A percentile compares a stretch with the other conserved stretches of the same genome.
These are phyloP conservation scores for Chlorella sp. DNA, from an alignment of 139 green algal genomes.

Conservation along the genomic window DNA sequence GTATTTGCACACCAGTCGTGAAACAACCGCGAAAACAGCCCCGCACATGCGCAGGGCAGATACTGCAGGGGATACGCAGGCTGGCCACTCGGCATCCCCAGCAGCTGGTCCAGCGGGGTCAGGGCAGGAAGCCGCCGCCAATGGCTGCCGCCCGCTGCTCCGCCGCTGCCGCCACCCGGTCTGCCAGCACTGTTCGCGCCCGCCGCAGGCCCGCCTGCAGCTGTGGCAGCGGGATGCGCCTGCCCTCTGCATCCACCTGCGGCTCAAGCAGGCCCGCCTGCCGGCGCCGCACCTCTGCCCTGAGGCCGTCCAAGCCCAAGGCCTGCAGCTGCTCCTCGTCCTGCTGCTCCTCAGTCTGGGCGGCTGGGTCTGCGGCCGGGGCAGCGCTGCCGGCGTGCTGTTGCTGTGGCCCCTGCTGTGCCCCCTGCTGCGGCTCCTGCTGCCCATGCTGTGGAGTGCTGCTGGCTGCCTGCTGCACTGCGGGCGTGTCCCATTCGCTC, in stretches of 20 bases:
- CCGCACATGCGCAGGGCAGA: not conserved
- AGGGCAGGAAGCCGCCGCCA: slow-evolving; percentile 18
- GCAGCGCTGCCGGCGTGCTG: no score
- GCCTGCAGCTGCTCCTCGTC: not conserved
- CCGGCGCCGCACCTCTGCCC: slow-evolving; percentile 25
- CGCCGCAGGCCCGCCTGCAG: not conserved
- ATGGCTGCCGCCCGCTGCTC: not conserved
- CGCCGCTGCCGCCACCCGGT: not conserved
- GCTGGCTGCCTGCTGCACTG: not conserved
- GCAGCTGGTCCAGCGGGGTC: no score
- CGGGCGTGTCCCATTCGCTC: slow-evolving; percentile 22
- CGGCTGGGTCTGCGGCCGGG: not conserved
- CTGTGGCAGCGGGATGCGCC: not conserved
- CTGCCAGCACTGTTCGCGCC: not conserved
- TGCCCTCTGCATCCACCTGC: not conserved
- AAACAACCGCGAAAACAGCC: not conserved
- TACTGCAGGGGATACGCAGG: no score
- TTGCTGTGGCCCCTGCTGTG: not conserved
- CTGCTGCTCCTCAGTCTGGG: not conserved
- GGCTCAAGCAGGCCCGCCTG: slow-evolving; percentile 20
- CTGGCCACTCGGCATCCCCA: no score
- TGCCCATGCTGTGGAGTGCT: not conserved
- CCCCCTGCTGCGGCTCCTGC: not conserved
- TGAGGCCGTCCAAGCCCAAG: slow-evolving; percentile 26
- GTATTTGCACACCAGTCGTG: not conserved